Conservation (phyloP, 2,329 filamentous ascomycete genomes). For the Aaosphaeria arxii region DNA sequence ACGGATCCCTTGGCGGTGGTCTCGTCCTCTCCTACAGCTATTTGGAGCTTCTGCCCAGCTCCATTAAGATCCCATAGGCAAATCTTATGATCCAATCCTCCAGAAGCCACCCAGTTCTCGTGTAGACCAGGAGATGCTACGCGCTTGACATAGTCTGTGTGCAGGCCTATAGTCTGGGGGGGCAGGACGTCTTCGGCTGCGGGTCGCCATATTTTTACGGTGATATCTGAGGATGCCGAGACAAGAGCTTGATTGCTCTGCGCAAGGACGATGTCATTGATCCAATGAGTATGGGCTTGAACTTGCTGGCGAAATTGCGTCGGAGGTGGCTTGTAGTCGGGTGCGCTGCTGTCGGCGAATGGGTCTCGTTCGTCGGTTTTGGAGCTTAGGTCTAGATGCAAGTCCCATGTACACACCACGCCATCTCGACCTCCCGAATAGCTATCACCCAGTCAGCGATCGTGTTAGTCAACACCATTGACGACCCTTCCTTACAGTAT, state of each 20-base stretch:
- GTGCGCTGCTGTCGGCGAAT: conserved; percentile 34
- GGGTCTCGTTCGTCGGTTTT: conserved; percentile 38
- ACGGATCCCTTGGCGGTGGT: conserved; percentile 86
- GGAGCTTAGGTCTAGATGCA: conserved; percentile 65
- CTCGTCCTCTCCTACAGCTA: conserved; percentile 81
- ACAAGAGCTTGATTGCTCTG: conserved; percentile 76
- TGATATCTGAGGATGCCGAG: conserved; percentile 89
- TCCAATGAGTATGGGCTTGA: conserved; percentile 90
- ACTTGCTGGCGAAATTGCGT: conserved; percentile 61
- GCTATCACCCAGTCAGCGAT: conserved; percentile 46
- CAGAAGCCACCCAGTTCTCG: conserved; percentile 86
- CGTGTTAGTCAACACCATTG: conserved; percentile 2
- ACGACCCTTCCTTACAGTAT: conserved; percentile 66
- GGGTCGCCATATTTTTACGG: conserved; percentile 90
- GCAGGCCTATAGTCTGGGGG: conserved; percentile 80
- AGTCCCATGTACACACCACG: conserved; percentile 92
- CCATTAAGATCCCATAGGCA: conserved; percentile 92
- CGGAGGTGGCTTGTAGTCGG: conserved; percentile 39
- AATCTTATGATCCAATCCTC: conserved; percentile 88
- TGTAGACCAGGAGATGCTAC: conserved; percentile 72
- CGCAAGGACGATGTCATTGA: conserved; percentile 85
- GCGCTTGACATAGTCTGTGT: conserved; percentile 95
- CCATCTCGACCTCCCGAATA: conserved; percentile 96
- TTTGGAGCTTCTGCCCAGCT: conserved; percentile 79
- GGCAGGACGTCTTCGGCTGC: conserved; percentile 60